Percentiles rank a stretch among this genome's conserved stretches.
Evolutionary conservation across 2,329 filamentous ascomycete genomes (phyloP).

Genomic region (Thelonectria blattea): DNA sequence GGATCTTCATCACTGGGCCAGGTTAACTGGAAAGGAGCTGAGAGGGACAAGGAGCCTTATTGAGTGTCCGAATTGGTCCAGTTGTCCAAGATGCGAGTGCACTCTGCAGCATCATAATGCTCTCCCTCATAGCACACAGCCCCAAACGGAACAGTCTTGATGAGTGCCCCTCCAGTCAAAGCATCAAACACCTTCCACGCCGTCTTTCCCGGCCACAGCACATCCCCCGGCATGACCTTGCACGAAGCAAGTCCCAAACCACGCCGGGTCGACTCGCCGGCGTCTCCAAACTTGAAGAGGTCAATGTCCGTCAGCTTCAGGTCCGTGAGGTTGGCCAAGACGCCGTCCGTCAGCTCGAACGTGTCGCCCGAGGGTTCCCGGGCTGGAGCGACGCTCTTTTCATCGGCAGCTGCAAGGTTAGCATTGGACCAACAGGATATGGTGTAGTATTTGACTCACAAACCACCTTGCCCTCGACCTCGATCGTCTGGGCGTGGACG

Average conservation of each 20-base stretch:
- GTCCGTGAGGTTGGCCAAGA: constrained; percentile 40
- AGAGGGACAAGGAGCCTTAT: background rate
- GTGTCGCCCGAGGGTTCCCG: constrained; percentile 16
- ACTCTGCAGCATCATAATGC: constrained; percentile 38
- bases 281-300: constrained; percentile 41
- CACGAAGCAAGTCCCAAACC: constrained; percentile 24
- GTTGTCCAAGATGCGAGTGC: constrained; percentile 35
- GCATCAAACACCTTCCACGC: constrained; percentile 44
- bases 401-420: constrained; percentile 27
- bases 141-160: constrained; percentile 41
- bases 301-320: constrained; percentile 37
- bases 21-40: background rate
- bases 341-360: constrained; percentile 42
- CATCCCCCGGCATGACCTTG: constrained; percentile 43
- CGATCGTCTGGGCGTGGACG: constrained; percentile 34
- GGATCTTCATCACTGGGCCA: constrained; percentile 23
- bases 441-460: constrained; percentile 22
- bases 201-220: constrained; percentile 35
- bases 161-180: constrained; percentile 40
- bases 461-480: constrained; percentile 27
- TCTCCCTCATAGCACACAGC: constrained; percentile 39
- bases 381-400: constrained; percentile 33
- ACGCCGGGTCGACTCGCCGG: constrained; percentile 19
- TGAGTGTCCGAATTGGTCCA: constrained; percentile 30
- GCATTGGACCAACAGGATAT: background rate